Percentiles rank a stretch among this genome's conserved stretches.
Evolutionary conservation across 1,284 basidiomycete genomes (phyloP).

Genomic region (Boletellus deceptivus): DNA sequence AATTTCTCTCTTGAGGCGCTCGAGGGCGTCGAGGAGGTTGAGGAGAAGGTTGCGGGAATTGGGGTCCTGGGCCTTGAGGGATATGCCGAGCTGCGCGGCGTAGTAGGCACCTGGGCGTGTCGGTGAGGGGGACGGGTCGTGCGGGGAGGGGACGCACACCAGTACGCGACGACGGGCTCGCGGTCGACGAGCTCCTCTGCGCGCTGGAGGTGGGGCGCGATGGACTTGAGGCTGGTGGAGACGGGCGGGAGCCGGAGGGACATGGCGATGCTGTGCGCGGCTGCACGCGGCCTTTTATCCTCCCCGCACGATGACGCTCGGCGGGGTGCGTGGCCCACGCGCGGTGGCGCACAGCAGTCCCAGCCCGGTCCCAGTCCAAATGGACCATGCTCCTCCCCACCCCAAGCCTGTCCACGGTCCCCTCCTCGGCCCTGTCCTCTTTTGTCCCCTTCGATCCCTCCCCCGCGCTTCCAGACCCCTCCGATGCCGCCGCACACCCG

Average conservation of each 20-base stretch:
- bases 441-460: constrained; percentile 20
- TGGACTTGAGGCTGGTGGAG: constrained; percentile 57
- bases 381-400: constrained; percentile 21
- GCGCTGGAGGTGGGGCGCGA: constrained; percentile 83
- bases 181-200: constrained; percentile 80
- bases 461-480: constrained; percentile 7
- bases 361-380: constrained; percentile 20
- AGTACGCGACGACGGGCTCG: constrained; percentile 89
- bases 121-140: not conserved
- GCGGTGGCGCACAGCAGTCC: constrained; percentile 14
- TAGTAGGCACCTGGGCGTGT: constrained; percentile 72
- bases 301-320: not conserved
- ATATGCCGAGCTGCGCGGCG: constrained; percentile 86
- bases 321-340: constrained; percentile 14
- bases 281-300: constrained; percentile 5
- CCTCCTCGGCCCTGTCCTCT: constrained; percentile 29
- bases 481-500: constrained; percentile 22
- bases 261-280: constrained; percentile 13
- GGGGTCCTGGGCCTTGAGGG: constrained; percentile 56
- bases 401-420: constrained; percentile 26
- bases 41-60: constrained; percentile 72
- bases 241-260: constrained; percentile 54
- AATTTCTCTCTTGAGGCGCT: constrained; percentile 77
- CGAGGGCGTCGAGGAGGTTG: constrained; percentile 75
- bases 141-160: constrained; percentile 62